These are phyloP conservation scores for Mortierella sp. DNA, from an alignment of 371 early-diverging fungal species.

Conservation along the genomic window DNA sequence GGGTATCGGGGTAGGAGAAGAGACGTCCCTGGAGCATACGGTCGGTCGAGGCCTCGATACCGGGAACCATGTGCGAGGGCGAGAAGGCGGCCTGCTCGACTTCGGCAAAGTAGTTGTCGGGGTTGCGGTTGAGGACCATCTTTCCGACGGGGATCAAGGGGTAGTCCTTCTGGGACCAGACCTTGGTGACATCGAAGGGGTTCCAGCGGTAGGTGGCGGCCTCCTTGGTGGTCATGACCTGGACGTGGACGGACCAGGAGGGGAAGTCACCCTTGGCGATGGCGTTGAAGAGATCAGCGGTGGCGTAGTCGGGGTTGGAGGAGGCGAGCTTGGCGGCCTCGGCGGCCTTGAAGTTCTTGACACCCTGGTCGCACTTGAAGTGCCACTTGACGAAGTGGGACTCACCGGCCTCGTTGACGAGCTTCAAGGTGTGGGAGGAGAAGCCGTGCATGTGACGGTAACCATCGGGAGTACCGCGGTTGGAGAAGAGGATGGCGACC, in stretches of 20 bases:
- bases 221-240: constrained; percentile 76
- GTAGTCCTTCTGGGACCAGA: constrained; percentile 71
- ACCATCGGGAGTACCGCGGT: constrained; percentile 75
- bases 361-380: constrained; percentile 78
- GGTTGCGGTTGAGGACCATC: constrained; percentile 81
- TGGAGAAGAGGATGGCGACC: constrained; percentile 73
- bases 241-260: constrained; percentile 71
- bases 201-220: constrained; percentile 70
- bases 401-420: constrained; percentile 72
- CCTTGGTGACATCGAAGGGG: constrained; percentile 72
- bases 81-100: constrained; percentile 85
- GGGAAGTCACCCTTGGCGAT: constrained; percentile 74
- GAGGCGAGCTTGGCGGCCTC: constrained; percentile 72
- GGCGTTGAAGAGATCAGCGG: constrained; percentile 72
- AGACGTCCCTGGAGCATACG: constrained; percentile 87
- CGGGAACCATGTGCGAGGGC: constrained; percentile 81
- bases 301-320: constrained; percentile 71
- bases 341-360: constrained; percentile 67
- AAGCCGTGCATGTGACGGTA: constrained; percentile 78
- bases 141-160: constrained; percentile 77
- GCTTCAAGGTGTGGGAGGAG: constrained; percentile 73
- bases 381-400: constrained; percentile 79
- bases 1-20: constrained; percentile 88
- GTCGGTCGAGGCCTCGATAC: constrained; percentile 81
- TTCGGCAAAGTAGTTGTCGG: constrained; percentile 88